Evolutionary conservation across 495 filamentous ascomycete genomes (phyloP), one percentile per base, ranked within the genome.

Genomic region (Xylaria castorea): DNA sequence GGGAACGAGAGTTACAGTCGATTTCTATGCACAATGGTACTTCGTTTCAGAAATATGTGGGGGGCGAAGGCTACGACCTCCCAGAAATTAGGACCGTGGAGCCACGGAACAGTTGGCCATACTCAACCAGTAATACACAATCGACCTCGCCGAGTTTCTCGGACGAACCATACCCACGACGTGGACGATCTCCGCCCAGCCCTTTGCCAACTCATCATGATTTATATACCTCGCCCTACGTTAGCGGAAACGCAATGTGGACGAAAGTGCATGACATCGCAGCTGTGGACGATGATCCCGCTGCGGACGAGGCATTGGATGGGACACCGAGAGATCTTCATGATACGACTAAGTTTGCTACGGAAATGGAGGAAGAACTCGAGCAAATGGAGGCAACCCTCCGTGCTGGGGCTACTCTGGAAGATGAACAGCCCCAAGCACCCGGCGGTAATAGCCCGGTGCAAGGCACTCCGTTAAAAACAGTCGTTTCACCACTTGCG

Each of bases 151-250:
- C 74, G 25, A 73, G 67, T 32, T 65, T 76, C n/a, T 70, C 78
- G 5, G 80, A 83, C 9, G 64, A 76, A 14, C 77, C 60, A 67
- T 82, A 80, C 51, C 82, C 82, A 22, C 72, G 75, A 32, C 74
- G 85, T 32, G 85, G 85, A 20, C 78, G 85, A 64, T 87, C 85
- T 30, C 84, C 85, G 0, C 81, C 83, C 5, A 84, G 83, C 40
- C 84, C 83, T 30, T 70, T 80, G 58, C 83, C 83, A 60, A 81
- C 80, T 48, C 78, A 85, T 73, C 74, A 80, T 53, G 80, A 72
- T 60, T 75, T 73, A 40, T 78, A 75, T 71, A 71, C 71, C 25
- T 72, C 77, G 25, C 68, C 75, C 4, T 76, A 74, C 46, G 67
- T 53, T 40, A 69, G 72, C 32, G 53, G 50, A 34, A 70, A 65